A percentile compares a stretch with the other conserved stretches of the same genome.
Conservation (phyloP, 2,329 filamentous ascomycete species). For the Orbilia brochopaga region DNA sequence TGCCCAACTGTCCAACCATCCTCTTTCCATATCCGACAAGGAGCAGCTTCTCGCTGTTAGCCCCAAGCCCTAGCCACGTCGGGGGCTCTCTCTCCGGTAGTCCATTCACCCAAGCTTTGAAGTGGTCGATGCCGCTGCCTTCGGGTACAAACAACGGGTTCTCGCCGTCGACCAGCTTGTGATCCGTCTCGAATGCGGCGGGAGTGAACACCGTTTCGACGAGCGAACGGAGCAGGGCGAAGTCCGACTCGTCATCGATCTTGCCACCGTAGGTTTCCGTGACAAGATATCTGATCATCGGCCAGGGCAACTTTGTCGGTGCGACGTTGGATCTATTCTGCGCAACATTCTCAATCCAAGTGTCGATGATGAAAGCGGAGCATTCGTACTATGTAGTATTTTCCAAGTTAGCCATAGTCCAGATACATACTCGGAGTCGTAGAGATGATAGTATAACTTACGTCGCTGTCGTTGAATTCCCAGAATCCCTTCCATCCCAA, state of each 20-base stretch:
- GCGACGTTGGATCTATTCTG: conserved; percentile 89
- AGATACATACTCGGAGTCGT: conserved; percentile 3
- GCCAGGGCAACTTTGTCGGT: conserved; percentile 92
- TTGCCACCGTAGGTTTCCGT: conserved; percentile 97
- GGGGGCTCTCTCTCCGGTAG: conserved; percentile 95
- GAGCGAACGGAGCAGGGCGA: conserved; percentile 72
- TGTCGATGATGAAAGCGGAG: conserved; percentile 92
- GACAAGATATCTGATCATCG: conserved; percentile 87
- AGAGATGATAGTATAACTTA: conserved; percentile 63
- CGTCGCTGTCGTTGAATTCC: conserved; percentile 99
- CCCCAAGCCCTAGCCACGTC: conserved; percentile 89
- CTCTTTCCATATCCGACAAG: conserved; percentile 84
- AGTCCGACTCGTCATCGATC: conserved; percentile 89
- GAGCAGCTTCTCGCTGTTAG: conserved; percentile 94
- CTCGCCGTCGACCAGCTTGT: conserved; percentile 76
- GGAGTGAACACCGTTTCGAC: conserved; percentile 82
- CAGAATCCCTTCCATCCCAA: conserved; percentile 98
- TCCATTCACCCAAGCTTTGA: conserved; percentile 86
- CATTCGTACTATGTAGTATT: conserved; percentile 78
- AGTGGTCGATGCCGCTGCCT: conserved; percentile 82
- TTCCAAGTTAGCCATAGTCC: conserved; percentile 52
- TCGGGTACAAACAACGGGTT: conserved; percentile 74
- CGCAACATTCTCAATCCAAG: conserved; percentile 84
- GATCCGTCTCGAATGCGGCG: conserved; percentile 87
- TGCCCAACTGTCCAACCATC: conserved; percentile 82